Evolutionary conservation across 148 eudicot species (phyloP).

Genomic region (Rhododendron williamsianum): DNA sequence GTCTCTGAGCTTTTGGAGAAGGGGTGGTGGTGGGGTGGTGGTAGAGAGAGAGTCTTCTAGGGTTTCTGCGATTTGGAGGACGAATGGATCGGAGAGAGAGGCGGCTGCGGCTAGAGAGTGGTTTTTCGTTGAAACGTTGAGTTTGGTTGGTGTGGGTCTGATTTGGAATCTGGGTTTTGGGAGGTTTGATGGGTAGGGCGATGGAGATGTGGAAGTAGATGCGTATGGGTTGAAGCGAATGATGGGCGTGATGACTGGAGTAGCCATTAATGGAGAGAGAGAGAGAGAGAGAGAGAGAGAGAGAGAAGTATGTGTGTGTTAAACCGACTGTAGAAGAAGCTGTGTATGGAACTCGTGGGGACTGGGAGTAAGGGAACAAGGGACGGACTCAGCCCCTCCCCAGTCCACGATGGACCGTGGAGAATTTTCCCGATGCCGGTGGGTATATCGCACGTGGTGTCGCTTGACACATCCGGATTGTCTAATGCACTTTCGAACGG

Average conservation of each 20-base stretch:
- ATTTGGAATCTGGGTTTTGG: slow-evolving; percentile 11
- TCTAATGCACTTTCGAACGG: too few relatives aligned
- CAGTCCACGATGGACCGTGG: too few relatives aligned
- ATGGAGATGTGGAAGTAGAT: not conserved
- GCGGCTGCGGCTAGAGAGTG: slow-evolving; percentile 28
- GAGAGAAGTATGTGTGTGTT: not conserved
- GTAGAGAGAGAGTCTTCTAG: slow-evolving; percentile 66
- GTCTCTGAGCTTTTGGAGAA: slow-evolving; percentile 66
- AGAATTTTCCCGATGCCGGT: too few relatives aligned
- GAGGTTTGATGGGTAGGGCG: slow-evolving; percentile 13
- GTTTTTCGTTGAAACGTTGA: not conserved
- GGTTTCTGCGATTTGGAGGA: slow-evolving; percentile 89
- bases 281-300: not conserved
- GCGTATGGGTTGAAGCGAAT: slow-evolving; percentile 2
- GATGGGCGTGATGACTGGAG: slow-evolving; percentile 23
- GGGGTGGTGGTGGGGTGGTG: slow-evolving; percentile 37
- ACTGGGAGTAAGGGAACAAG: not conserved
- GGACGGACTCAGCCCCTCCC: not conserved
- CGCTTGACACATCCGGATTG: too few relatives aligned
- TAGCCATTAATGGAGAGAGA: slow-evolving; percentile 19
- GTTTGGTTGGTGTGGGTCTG: slow-evolving; percentile 14
- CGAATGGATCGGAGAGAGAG: slow-evolving; percentile 76
- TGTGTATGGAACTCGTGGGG: not conserved
- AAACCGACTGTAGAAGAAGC: not conserved
- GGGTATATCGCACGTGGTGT: too few relatives aligned